Conservation (phyloP, 2,329 filamentous ascomycete species). For the Penicillium sclerotiorum region DNA sequence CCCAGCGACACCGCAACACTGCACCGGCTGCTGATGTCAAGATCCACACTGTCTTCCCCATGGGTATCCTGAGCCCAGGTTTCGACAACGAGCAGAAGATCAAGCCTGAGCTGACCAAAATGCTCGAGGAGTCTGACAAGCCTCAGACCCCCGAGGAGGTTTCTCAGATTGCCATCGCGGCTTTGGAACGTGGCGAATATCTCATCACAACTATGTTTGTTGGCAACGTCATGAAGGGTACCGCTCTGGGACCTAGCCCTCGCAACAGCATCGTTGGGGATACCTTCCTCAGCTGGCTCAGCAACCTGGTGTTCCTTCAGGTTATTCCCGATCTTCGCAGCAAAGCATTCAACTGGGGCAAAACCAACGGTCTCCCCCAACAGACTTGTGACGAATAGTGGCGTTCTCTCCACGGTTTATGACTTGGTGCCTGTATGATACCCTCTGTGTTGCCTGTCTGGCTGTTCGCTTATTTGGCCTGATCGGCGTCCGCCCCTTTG, state of each 20-base stretch:
- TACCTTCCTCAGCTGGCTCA: constrained; percentile 57
- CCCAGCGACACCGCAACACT: constrained; percentile 37
- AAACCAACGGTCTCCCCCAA: constrained; percentile 52
- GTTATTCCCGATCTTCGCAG: constrained; percentile 60
- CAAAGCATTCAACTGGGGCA: constrained; percentile 61
- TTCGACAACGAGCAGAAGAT: constrained; percentile 72
- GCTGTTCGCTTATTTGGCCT: constrained; percentile 11
- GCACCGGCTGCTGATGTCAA: constrained; percentile 67
- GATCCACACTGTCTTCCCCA: constrained; percentile 81
- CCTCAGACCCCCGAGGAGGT: constrained; percentile 77
- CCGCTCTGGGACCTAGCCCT: constrained; percentile 54
- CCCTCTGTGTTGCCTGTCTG: constrained; percentile 20
- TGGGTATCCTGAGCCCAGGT: constrained; percentile 77
- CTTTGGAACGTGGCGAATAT: constrained; percentile 79
- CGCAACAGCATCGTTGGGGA: constrained; percentile 58
- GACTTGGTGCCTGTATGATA: constrained; percentile 30
- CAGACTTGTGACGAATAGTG: not conserved
- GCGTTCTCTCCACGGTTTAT: constrained; percentile 13
- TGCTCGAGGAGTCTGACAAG: constrained; percentile 81
- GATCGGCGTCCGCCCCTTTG: constrained; percentile 8
- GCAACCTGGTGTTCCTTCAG: constrained; percentile 58
- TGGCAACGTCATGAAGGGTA: constrained; percentile 70
- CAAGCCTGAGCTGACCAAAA: constrained; percentile 78
- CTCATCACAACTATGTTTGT: constrained; percentile 75
- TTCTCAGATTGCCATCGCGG: constrained; percentile 68